Conservation (phyloP, 2,329 filamentous ascomycete species). For the Lasiodiplodia hormozganensis region DNA sequence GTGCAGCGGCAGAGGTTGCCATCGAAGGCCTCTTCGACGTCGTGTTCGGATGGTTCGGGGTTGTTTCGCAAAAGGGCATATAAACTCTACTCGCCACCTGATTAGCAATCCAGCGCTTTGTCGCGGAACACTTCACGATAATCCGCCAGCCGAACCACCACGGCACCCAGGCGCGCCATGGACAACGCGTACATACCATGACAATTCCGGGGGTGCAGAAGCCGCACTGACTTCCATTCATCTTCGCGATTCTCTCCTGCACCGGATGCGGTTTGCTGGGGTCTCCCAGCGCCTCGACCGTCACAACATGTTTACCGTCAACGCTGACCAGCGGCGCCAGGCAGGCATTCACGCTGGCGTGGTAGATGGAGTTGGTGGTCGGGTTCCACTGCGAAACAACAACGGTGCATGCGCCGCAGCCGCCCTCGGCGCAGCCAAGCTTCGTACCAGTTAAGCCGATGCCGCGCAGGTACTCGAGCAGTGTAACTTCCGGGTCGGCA, state of each 20-base stretch:
- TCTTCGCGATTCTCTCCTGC: conserved; percentile 89
- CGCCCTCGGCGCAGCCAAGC: conserved; percentile 93
- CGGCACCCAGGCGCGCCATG: neutral
- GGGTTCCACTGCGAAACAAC: conserved; percentile 91
- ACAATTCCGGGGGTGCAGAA: conserved; percentile 99
- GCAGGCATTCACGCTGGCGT: conserved; percentile 96
- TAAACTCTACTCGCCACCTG: conserved; percentile 66
- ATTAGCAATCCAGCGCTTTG: neutral
- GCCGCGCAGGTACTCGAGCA: conserved; percentile 90
- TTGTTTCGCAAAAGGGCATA: conserved; percentile 93
- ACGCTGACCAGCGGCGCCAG: conserved; percentile 90
- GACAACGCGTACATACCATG: conserved; percentile 62
- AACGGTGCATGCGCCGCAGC: conserved; percentile 95
- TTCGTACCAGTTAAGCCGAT: conserved; percentile 96
- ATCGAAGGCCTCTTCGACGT: conserved; percentile 95
- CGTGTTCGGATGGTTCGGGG: conserved; percentile 75
- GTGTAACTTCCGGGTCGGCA: conserved; percentile 87
- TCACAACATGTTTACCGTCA: conserved; percentile 98
- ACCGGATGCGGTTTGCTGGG: conserved; percentile 85
- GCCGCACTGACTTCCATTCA: conserved; percentile 91
- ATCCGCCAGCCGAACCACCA: neutral
- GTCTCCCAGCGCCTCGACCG: conserved; percentile 93
- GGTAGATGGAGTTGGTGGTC: conserved; percentile 90
- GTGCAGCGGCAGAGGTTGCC: conserved; percentile 96
- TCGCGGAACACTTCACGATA: neutral